Evolutionary conservation across 352 stramenopile genomes (phyloP).

Genomic region (Pythium rhizo-oryzae): DNA sequence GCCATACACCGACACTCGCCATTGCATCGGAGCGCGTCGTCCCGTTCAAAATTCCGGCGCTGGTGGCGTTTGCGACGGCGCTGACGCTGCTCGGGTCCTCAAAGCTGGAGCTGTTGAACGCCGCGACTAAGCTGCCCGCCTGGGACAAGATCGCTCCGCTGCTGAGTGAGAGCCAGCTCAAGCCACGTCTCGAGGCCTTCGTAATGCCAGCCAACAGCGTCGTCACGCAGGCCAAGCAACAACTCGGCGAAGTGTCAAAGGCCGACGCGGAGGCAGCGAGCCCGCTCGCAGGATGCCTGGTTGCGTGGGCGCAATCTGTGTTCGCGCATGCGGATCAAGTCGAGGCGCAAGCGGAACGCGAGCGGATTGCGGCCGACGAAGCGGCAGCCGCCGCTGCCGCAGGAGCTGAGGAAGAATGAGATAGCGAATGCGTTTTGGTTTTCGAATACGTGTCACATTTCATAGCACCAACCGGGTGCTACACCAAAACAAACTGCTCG

Average conservation of each 20-base stretch:
- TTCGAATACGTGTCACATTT: neutral
- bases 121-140: conserved; percentile 53
- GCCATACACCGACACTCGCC: conserved; percentile 54
- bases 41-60: conserved; percentile 56
- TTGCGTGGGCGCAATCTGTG: conserved; percentile 55
- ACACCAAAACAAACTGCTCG: neutral
- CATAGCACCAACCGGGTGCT: neutral
- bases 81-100: conserved; percentile 54
- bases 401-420: conserved; percentile 13
- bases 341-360: conserved; percentile 42
- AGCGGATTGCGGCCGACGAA: conserved; percentile 39
- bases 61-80: conserved; percentile 51
- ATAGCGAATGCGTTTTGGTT: neutral
- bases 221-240: conserved; percentile 43
- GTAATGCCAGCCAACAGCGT: conserved; percentile 13
- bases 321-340: conserved; percentile 58
- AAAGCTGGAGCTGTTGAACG: conserved; percentile 44
- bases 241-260: conserved; percentile 48
- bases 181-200: conserved; percentile 38
- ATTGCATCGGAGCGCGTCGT: conserved; percentile 47
- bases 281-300: conserved; percentile 49
- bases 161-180: conserved; percentile 43
- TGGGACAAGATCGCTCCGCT: conserved; percentile 68
- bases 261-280: conserved; percentile 55
- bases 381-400: conserved; percentile 14